Evolutionary conservation across 441 rosid species (phyloP).

Genomic region (Viola pubescens): DNA sequence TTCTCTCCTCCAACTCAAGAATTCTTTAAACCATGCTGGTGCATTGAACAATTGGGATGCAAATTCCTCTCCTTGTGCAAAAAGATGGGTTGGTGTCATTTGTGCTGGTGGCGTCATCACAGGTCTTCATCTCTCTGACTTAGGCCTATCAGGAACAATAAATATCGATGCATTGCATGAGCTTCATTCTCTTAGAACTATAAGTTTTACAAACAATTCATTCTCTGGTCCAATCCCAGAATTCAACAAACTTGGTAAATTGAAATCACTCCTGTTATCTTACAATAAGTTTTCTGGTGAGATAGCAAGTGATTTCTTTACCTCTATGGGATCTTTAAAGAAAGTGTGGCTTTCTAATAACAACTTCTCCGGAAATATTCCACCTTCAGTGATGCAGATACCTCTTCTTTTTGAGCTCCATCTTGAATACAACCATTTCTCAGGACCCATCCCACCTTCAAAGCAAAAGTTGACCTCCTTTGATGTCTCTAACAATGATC

Average conservation of each 20-base stretch:
- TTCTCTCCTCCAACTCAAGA: conserved; percentile 42
- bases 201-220: conserved; percentile 48
- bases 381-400: conserved; percentile 41
- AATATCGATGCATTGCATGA: conserved; percentile 35
- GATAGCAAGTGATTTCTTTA: conserved; percentile 44
- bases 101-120: conserved; percentile 43
- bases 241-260: conserved; percentile 44
- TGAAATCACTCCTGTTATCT: conserved; percentile 48
- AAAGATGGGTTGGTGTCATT: conserved; percentile 51
- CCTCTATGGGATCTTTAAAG: conserved; percentile 41
- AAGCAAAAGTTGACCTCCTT: conserved; percentile 26
- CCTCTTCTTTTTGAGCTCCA: conserved; percentile 49
- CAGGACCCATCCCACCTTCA: conserved; percentile 45
- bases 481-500: conserved; percentile 48
- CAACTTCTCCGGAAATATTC: conserved; percentile 51
- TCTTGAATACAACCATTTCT: conserved; percentile 57
- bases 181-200: conserved; percentile 42
- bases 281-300: conserved; percentile 53
- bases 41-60: conserved; percentile 47
- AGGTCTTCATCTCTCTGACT: conserved; percentile 48
- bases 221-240: conserved; percentile 59
- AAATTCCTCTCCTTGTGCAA: conserved; percentile 42
- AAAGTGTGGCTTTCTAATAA: conserved; percentile 58
- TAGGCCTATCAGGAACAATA: conserved; percentile 46
- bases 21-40: conserved; percentile 26